phyloP scores from a whole-genome alignment of 306 rosid genomes.

The Rosa chinensis region DNA sequence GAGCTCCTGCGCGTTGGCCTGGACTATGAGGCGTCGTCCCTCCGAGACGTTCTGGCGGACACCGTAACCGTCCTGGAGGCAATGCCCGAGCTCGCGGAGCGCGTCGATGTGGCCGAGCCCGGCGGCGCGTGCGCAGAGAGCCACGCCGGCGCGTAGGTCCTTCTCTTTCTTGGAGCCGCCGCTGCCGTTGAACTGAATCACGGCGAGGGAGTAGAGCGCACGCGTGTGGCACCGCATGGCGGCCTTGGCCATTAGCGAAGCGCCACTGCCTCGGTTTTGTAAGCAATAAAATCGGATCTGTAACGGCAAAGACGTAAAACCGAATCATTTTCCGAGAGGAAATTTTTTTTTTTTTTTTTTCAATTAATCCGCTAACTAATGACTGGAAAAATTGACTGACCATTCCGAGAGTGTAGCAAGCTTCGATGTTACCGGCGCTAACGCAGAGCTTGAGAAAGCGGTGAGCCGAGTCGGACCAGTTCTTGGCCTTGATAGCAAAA shows the following conservation, averaged over 20 bases:
- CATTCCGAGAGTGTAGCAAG: slow-evolving; percentile 90
- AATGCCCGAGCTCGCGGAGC: slow-evolving; percentile 86
- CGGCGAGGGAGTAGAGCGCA: slow-evolving; percentile 80
- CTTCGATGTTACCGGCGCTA: slow-evolving; percentile 73
- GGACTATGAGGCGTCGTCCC: slow-evolving; percentile 65
- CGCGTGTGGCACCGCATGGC: slow-evolving; percentile 65
- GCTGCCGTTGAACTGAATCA: slow-evolving; percentile 93
- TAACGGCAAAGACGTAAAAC: not conserved
- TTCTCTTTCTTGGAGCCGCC: slow-evolving; percentile 63
- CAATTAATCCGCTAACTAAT: not conserved
- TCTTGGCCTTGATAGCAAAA: slow-evolving; percentile 42
- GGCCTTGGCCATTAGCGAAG: slow-evolving; percentile 74
- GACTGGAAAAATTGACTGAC: slow-evolving; percentile 39
- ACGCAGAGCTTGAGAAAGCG: slow-evolving; percentile 60
- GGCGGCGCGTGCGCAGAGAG: slow-evolving; percentile 75
- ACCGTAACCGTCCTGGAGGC: slow-evolving; percentile 93
- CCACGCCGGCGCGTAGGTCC: slow-evolving; percentile 72
- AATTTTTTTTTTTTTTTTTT: not conserved
- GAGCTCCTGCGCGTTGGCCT: slow-evolving; percentile 81
- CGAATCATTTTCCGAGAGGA: not conserved
- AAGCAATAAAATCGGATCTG: slow-evolving; percentile 91
- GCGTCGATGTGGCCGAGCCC: slow-evolving; percentile 74
- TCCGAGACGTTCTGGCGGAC: slow-evolving; percentile 45
- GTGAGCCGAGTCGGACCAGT: slow-evolving; percentile 71
- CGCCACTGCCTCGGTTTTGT: slow-evolving; percentile 60